Percentiles rank a stretch among this genome's conserved stretches.
phyloP scores from a whole-genome alignment of 345 rosid genomes.

The Eucalyptus virginea region DNA sequence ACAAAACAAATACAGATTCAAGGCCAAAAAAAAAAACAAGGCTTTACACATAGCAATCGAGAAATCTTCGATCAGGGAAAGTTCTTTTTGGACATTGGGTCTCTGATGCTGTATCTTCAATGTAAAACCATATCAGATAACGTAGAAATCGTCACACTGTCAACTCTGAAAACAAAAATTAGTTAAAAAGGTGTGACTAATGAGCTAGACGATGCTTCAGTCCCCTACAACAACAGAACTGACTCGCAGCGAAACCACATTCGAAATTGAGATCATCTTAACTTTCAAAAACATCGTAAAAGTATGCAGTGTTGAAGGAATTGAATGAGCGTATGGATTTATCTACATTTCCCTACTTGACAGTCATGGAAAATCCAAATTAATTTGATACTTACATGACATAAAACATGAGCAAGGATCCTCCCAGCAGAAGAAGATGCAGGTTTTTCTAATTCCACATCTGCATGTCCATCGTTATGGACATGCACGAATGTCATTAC shows the following conservation, averaged over 20 bases:
- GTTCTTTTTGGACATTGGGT: not conserved
- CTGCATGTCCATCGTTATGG: not conserved
- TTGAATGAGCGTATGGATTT: not conserved
- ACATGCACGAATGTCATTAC: conserved; percentile 3
- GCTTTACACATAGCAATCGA: not conserved
- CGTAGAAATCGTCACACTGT: not conserved
- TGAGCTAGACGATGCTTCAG: not conserved
- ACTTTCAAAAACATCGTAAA: not conserved
- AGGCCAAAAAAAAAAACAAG: not conserved
- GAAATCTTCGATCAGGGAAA: not conserved
- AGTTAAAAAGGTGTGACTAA: not conserved
- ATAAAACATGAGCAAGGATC: not conserved
- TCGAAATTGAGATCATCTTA: not conserved
- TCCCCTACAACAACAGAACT: not conserved
- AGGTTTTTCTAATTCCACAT: not conserved
- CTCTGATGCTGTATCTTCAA: not conserved
- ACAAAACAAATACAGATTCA: not conserved
- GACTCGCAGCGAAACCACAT: not conserved
- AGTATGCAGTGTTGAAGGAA: not conserved
- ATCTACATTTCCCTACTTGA: not conserved
- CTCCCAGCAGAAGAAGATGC: not conserved
- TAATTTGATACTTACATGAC: not conserved
- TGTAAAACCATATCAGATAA: not conserved
- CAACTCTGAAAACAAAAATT: not conserved
- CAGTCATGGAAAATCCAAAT: not conserved